phyloP scores from a whole-genome alignment of 495 filamentous ascomycete species.

The Aspergillus bridgeri region DNA sequence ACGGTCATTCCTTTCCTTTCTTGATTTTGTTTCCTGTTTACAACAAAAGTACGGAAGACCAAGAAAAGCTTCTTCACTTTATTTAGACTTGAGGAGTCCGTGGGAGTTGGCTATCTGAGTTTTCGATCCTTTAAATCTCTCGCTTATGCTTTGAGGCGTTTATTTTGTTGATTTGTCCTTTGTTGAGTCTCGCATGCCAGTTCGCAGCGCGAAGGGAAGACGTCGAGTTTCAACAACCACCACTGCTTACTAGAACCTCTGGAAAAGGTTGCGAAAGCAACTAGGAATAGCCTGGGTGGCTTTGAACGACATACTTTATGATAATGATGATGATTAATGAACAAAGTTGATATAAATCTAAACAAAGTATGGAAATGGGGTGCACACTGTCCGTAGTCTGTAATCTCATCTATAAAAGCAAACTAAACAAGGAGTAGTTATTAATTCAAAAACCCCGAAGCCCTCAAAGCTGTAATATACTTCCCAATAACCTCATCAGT shows the following conservation, averaged over 20 bases:
- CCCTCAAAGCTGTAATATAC: too few species aligned
- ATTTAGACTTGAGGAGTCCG: constrained; percentile 6
- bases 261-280: neutral
- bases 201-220: neutral
- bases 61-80: constrained; percentile 13
- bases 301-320: constrained; percentile 4
- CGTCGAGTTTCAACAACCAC: neutral
- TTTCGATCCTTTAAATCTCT: constrained; percentile 8
- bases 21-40: too few species aligned
- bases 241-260: neutral
- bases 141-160: neutral
- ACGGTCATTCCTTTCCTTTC: neutral
- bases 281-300: neutral
- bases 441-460: too few species aligned
- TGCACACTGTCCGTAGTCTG: too few species aligned
- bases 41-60: constrained; percentile 21
- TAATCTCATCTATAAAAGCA: too few species aligned
- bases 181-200: neutral
- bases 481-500: too few species aligned
- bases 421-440: too few species aligned
- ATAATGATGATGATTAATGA: constrained; percentile 5
- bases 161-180: neutral
- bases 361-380: neutral
- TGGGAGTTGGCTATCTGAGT: constrained; percentile 15
- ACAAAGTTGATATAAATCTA: neutral